Conservation (phyloP, 164 flowering plant genomes). For the Aristolochia californica region DNA sequence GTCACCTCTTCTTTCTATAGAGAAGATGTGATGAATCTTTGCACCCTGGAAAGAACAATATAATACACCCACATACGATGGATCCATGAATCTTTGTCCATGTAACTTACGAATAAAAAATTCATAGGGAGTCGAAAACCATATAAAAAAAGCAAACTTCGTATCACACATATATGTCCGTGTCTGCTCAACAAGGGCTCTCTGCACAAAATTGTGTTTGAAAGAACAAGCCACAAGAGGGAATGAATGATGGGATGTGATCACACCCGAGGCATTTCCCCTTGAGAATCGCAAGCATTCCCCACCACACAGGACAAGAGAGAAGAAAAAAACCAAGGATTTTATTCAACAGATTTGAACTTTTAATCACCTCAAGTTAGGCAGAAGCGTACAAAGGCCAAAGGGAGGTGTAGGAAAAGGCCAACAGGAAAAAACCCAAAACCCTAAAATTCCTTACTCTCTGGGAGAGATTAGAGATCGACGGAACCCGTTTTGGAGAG, state of each 20-base stretch:
- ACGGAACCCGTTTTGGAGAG: conserved; percentile 12
- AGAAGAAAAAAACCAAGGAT: not conserved
- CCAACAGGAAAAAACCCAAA: conserved; percentile 25
- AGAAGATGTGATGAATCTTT: conserved; percentile 1
- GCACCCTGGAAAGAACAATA: not conserved
- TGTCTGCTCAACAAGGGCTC: not conserved
- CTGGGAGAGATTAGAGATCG: conserved; percentile 1
- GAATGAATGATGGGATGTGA: conserved; percentile 7
- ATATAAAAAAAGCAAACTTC: conserved; percentile 12
- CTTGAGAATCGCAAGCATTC: not conserved
- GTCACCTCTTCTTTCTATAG: not conserved
- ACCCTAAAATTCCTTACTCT: conserved; percentile 9
- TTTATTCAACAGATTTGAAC: not conserved
- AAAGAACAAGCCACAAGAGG: conserved; percentile 1
- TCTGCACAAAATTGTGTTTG: not conserved
- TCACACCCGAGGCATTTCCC: not conserved
- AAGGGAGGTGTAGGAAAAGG: conserved; percentile 15
- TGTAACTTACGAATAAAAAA: not conserved
- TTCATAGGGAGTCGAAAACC: conserved; percentile 10
- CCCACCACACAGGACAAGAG: conserved; percentile 2
- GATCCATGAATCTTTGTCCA: conserved; percentile 5
- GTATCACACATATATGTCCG: conserved; percentile 8
- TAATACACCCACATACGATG: not conserved
- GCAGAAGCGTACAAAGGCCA: not conserved
- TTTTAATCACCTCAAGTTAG: not conserved